Conservation (phyloP, 306 rosid species). For the Parietaria judaica region DNA sequence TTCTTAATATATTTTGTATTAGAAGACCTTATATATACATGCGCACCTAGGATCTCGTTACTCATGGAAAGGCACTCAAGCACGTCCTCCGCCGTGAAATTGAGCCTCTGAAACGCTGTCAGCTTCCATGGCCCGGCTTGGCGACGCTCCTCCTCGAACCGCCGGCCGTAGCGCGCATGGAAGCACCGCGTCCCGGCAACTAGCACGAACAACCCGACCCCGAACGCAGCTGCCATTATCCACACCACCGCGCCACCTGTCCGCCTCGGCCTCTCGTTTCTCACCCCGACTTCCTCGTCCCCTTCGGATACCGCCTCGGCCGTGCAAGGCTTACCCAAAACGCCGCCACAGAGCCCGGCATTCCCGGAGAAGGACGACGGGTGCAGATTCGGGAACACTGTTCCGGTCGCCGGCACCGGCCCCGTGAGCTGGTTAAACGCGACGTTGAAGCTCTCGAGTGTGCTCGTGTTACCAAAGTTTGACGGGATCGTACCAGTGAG, state of each 20-base stretch:
- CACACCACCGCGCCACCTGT: constrained; percentile 83
- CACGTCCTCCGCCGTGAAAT: constrained; percentile 88
- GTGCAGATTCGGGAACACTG: constrained; percentile 49
- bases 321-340: constrained; percentile 51
- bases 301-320: constrained; percentile 25
- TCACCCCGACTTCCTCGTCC: constrained; percentile 25
- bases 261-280: constrained; percentile 42
- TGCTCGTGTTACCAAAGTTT: constrained; percentile 60
- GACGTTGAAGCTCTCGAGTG: constrained; percentile 66
- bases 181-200: constrained; percentile 84
- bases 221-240: constrained; percentile 87
- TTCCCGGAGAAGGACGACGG: constrained; percentile 80
- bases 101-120: constrained; percentile 80
- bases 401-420: constrained; percentile 60
- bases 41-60: constrained; percentile 34
- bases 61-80: constrained; percentile 64
- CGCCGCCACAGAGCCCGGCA: constrained; percentile 61
- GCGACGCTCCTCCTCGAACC: constrained; percentile 20
- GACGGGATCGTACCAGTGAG: constrained; percentile 89
- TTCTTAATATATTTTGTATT: too few species aligned
- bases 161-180: constrained; percentile 51
- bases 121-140: constrained; percentile 78
- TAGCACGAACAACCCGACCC: constrained; percentile 69
- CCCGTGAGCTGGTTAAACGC: constrained; percentile 73
- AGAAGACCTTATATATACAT: too few species aligned